Conservation (phyloP, 1,139 yeast genomes). For the Citeromyces siamensis region DNA sequence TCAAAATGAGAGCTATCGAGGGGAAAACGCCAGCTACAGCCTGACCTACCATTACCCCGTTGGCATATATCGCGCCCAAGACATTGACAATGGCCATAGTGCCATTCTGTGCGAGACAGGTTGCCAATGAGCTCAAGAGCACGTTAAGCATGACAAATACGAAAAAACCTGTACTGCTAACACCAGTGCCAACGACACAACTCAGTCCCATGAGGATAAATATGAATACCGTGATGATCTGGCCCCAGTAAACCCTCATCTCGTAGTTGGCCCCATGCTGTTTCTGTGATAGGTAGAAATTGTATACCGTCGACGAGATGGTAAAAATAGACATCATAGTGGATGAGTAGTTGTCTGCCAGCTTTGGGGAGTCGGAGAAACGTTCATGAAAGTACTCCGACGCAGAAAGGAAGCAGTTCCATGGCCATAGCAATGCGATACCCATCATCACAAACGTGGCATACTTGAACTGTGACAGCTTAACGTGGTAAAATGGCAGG, state of each 20-base stretch:
- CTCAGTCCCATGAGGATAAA: constrained; percentile 30
- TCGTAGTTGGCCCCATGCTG: constrained; percentile 57
- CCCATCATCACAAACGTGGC: constrained; percentile 61
- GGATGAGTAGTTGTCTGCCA: constrained; percentile 58
- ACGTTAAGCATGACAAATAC: constrained; percentile 43
- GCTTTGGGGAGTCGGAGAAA: constrained; percentile 36
- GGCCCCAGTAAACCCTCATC: constrained; percentile 46
- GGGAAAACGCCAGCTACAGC: constrained; percentile 92
- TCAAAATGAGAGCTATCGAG: constrained; percentile 56
- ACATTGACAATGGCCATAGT: constrained; percentile 79
- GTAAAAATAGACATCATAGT: constrained; percentile 90
- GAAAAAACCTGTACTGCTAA: constrained; percentile 30
- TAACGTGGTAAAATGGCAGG: constrained; percentile 6
- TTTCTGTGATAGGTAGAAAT: constrained; percentile 51
- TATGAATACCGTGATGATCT: constrained; percentile 39
- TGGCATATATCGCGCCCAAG: constrained; percentile 66
- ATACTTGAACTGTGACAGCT: constrained; percentile 35
- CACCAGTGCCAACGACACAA: constrained; percentile 32
- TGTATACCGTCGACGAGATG: constrained; percentile 48
- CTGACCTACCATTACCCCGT: constrained; percentile 90
- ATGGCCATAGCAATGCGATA: constrained; percentile 82
- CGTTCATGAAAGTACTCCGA: constrained; percentile 67
- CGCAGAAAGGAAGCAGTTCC: constrained; percentile 89
- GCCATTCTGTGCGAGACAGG: constrained; percentile 79
- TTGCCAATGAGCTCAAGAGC: constrained; percentile 46